Base-by-base conservation (phyloP, 2,329 filamentous ascomycete genomes). In the Dendryphion nanum region DNA sequence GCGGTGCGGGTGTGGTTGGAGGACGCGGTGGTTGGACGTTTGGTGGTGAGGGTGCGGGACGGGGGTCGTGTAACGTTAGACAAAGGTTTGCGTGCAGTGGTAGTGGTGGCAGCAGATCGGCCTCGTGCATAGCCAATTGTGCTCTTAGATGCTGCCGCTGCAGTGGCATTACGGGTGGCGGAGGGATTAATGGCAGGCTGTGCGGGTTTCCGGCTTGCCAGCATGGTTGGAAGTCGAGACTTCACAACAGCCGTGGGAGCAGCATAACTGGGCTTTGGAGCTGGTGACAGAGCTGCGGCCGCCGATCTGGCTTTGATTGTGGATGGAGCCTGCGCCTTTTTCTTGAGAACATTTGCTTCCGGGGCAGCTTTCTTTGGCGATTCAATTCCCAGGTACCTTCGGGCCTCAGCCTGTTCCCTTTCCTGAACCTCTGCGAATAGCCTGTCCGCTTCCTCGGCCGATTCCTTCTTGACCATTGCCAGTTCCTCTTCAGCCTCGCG, bases 51-150 rank as follows among this genome's bases (percentile, higher is more conserved):
- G 8, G 57, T 56, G 30, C 52, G 53, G n/a, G 51, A 53, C 19
- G 57, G 44, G 8, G 55, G 55, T 39, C 55, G 62, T 26, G 56
- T 61, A 33, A 64, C 47, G 41, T 63, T 65, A 24, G 63, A 61
- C 18, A 66, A 56, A 5, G 63, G 63, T 31, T 64, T 63, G 35
- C 63, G 63, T 17, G 55, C 37, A 28, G 54, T 45, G 31, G 51
- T 44, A 15, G 73, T 73, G 3, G 74, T 69, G 8, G 71, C 69
- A 3, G 74, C 69, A 10, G 71, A 69, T 21, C 87, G 79, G 21
- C 90, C 89, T 62, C 85, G 88, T 39, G 79, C 86, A 61, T 95
- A 95, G 13, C 90, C 90, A 29, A 95, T 76, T 0, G 89, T 95
- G 38, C 81, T 90, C 46, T 83, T 81, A 2, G 89, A 95, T 5